Conservation (phyloP, 2,329 filamentous ascomycete genomes). For the Aspergillus aculeatus region DNA sequence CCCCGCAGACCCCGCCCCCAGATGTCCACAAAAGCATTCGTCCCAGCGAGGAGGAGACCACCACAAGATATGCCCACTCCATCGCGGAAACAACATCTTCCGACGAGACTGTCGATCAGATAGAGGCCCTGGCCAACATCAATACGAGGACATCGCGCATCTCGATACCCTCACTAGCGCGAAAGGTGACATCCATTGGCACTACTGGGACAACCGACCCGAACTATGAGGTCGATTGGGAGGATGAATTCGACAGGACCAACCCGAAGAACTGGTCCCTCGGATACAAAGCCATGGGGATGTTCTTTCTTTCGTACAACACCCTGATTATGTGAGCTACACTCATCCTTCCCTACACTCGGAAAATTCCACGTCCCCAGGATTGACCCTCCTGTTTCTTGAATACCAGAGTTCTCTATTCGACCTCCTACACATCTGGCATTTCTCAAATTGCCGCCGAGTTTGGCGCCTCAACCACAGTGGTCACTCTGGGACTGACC, state of each 20-base stretch:
- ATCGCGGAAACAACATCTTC: slow-evolving; percentile 29
- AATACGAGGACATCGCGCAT: slow-evolving; percentile 31
- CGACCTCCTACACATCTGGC: slow-evolving; percentile 74
- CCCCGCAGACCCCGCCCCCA: slow-evolving; percentile 8
- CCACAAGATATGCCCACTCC: slow-evolving; percentile 24
- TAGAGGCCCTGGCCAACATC: slow-evolving; percentile 27
- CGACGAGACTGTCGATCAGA: slow-evolving; percentile 26
- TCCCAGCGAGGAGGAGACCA: slow-evolving; percentile 14
- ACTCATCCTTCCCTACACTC: neutral
- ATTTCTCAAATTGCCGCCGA: slow-evolving; percentile 67
- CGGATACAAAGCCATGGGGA: slow-evolving; percentile 55
- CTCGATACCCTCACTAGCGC: slow-evolving; percentile 38
- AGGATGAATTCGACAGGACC: slow-evolving; percentile 57
- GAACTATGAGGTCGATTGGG: slow-evolving; percentile 73
- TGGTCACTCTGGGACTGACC: slow-evolving; percentile 74
- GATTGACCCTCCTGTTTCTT: neutral
- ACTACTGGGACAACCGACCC: slow-evolving; percentile 51
- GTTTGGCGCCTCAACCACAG: slow-evolving; percentile 58
- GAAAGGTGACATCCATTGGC: slow-evolving; percentile 45
- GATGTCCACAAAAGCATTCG: slow-evolving; percentile 23
- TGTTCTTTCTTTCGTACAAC: slow-evolving; percentile 57
- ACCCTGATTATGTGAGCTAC: slow-evolving; percentile 53
- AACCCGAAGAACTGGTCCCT: slow-evolving; percentile 70
- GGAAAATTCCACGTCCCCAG: neutral
- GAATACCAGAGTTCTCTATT: slow-evolving; percentile 61